Evolutionary conservation across 129 eudicot species (phyloP), one percentile per base, ranked within the genome.

Genomic region (carrot (Daucus carota)): DNA sequence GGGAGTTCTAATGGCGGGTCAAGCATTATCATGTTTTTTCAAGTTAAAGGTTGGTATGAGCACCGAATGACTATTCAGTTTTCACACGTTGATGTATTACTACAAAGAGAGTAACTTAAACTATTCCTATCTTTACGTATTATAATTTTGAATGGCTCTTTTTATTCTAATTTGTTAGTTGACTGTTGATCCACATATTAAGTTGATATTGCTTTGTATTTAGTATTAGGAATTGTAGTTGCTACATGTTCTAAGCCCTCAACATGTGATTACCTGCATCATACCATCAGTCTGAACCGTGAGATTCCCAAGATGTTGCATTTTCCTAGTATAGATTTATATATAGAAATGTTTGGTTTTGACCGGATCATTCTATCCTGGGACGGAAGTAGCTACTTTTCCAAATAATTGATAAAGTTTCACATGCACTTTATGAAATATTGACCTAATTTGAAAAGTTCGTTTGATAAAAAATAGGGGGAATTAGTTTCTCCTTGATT

Each of bases 1-100:
- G 16, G 90, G 84, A 72, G 73, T 70, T 76, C 81, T 94, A 54
- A 78, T 57, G 81, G 89, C 92, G 71, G 99, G 97, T 76, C 97
- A 94, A 68, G 89, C 92, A 74, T 79, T 94, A 24, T 89, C 99
- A 44, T 89, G 89, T 77, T 94, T 89, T 83, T 86, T 94, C 85
- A 91, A 89, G 82, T 93, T 94, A 71, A 90, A 89, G 99, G 99
- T 94, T 72, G 54, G 89, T 72, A 44, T 22, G 28, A 41, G 42
- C 22, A 17, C 43, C 41, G 26, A 26, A n/a, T 59, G 46, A 2
- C 40, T 22, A 26, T 76, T 46, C 17, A 3, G 8, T 45, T 45
- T 31, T 20, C 20, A 26, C 2, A 3, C 8, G 20, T 36, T 48
- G 10, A 33, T 67, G 26, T n/a, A 59, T 28, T 67, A 32, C 72